A percentile compares a stretch with the other conserved stretches of the same genome.
These are phyloP conservation scores for Cymbopogon flexuosus DNA, from an alignment of 202 grass and related monocot genomes.

Conservation along the genomic window DNA sequence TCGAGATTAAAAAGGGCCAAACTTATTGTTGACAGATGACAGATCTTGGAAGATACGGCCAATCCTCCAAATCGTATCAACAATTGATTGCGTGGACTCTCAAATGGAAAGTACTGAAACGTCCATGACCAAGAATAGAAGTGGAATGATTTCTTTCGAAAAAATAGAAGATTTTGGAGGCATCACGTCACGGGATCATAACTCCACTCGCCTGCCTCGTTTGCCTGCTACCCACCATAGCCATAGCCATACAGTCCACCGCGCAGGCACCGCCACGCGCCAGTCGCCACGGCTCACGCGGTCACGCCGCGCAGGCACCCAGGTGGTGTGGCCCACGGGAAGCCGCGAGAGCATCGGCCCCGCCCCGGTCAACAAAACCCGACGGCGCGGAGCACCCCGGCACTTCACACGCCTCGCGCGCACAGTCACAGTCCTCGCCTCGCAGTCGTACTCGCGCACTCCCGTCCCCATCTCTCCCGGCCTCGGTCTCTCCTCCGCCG, in stretches of 20 bases:
- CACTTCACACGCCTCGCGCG: background rate
- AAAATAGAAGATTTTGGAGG: no score
- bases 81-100: background rate
- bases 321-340: background rate
- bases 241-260: background rate
- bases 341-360: background rate
- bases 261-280: no score
- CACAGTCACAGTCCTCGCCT: background rate
- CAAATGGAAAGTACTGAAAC: background rate
- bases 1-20: background rate
- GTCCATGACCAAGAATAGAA: background rate
- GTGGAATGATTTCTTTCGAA: background rate
- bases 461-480: conserved; percentile 32
- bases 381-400: background rate
- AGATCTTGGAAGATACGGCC: background rate
- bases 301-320: background rate
- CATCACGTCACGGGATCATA: no score
- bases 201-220: no score
- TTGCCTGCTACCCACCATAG: no score
- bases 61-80: no score
- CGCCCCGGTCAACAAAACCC: background rate
- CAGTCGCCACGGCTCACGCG: background rate
- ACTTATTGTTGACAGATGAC: background rate
- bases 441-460: background rate
- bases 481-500: background rate